Conservation (phyloP, 1,284 basidiomycete species). For the Tylopilus orsonianus region DNA sequence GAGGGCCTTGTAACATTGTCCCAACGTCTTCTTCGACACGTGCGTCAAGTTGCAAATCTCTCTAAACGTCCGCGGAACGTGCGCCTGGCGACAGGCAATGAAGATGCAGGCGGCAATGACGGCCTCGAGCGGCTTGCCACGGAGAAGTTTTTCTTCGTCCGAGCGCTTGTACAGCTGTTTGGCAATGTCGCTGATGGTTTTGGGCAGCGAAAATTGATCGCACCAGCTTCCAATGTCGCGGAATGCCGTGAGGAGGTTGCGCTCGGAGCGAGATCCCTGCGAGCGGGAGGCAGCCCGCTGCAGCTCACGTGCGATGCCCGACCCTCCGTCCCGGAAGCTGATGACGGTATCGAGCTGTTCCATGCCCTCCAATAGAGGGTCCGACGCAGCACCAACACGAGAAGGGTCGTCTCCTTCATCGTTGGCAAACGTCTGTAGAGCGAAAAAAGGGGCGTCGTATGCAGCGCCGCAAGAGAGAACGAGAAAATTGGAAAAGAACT, state of each 20-base stretch:
- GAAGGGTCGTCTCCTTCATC: slow-evolving; percentile 99
- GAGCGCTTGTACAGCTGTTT: slow-evolving; percentile 97
- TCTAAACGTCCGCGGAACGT: slow-evolving; percentile 92
- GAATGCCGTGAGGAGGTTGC: slow-evolving; percentile 85
- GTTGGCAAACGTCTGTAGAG: slow-evolving; percentile 90
- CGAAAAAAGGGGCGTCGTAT: slow-evolving; percentile 21
- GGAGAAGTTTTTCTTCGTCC: slow-evolving; percentile 91
- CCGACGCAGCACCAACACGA: slow-evolving; percentile 96
- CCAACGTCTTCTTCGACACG: slow-evolving; percentile 94
- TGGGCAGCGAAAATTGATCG: slow-evolving; percentile 92
- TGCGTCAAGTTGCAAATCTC: slow-evolving; percentile 94
- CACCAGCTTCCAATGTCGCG: slow-evolving; percentile 92
- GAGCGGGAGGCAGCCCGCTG: slow-evolving; percentile 87
- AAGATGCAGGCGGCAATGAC: slow-evolving; percentile 98
- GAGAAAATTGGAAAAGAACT: slow-evolving; percentile 39
- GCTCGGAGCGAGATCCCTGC: slow-evolving; percentile 75
- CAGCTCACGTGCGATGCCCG: slow-evolving; percentile 88
- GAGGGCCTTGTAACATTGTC: slow-evolving; percentile 92
- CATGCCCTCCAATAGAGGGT: slow-evolving; percentile 91
- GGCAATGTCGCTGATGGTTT: slow-evolving; percentile 92
- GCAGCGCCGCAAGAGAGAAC: slow-evolving; percentile 25
- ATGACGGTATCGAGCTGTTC: slow-evolving; percentile 95
- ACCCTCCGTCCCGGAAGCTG: slow-evolving; percentile 91
- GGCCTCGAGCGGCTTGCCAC: slow-evolving; percentile 86
- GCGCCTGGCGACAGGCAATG: slow-evolving; percentile 93